Percentiles rank a stretch among this genome's conserved stretches.
These are phyloP conservation scores for Durotheca rogersii DNA, from an alignment of 495 filamentous ascomycete species.

Conservation along the genomic window DNA sequence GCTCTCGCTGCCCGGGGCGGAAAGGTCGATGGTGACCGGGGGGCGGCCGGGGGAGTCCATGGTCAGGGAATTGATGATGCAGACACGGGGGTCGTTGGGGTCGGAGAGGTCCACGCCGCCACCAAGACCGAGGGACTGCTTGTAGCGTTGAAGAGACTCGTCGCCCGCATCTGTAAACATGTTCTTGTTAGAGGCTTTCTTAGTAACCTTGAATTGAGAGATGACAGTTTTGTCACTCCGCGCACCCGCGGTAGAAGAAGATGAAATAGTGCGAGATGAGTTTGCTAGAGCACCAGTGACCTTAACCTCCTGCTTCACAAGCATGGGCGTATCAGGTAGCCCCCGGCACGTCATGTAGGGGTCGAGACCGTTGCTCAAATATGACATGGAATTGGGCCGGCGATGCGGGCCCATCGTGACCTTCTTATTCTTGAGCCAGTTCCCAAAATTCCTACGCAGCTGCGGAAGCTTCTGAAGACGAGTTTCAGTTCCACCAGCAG, in stretches of 20 bases:
- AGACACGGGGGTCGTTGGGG: conserved; percentile 75
- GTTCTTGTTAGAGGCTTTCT: conserved; percentile 24
- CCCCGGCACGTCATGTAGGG: conserved; percentile 30
- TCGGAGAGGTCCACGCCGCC: conserved; percentile 60
- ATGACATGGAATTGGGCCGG: conserved; percentile 16
- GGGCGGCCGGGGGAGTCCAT: conserved; percentile 75
- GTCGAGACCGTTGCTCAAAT: conserved; percentile 21
- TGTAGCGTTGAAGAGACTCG: conserved; percentile 95
- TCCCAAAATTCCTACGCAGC: conserved; percentile 11
- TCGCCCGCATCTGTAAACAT: conserved; percentile 62
- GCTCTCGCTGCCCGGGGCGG: conserved; percentile 60
- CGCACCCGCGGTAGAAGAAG: background rate
- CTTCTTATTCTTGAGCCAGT: conserved; percentile 13
- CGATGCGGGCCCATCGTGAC: conserved; percentile 2
- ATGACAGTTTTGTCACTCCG: conserved; percentile 9
- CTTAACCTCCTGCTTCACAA: conserved; percentile 4
- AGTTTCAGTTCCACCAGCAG: background rate
- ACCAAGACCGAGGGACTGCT: conserved; percentile 88
- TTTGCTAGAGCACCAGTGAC: background rate
- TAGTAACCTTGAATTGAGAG: conserved; percentile 2
- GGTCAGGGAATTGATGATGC: conserved; percentile 86
- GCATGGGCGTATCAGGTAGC: conserved; percentile 19
- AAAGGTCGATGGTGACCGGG: conserved; percentile 84
- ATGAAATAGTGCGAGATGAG: background rate
- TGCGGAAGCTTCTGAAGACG: background rate